A percentile compares a stretch with the other conserved stretches of the same genome.
Evolutionary conservation across 257 asterid genomes (phyloP).

Genomic region (Solanum appendiculatum): DNA sequence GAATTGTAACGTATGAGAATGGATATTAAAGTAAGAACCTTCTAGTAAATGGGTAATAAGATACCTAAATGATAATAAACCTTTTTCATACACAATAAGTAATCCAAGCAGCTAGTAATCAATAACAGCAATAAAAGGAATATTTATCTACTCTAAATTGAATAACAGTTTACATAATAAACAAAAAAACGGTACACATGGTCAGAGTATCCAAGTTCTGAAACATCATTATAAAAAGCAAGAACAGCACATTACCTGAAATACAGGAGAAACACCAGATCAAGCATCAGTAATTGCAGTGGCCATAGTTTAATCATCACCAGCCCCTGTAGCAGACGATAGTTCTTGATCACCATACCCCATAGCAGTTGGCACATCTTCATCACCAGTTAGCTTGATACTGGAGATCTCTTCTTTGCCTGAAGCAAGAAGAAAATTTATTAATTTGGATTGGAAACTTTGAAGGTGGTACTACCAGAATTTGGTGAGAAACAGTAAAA

Average conservation of each 20-base stretch:
- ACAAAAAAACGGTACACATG: neutral
- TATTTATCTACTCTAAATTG: neutral
- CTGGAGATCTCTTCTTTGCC: neutral
- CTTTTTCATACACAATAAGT: neutral
- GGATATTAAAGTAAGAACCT: neutral
- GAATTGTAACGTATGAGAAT: neutral
- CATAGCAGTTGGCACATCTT: neutral
- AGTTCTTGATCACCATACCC: neutral
- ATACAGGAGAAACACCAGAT: neutral
- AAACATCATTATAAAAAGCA: neutral
- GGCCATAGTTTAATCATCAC: neutral
- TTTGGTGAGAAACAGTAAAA: neutral
- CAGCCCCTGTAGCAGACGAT: neutral
- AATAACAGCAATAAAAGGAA: neutral
- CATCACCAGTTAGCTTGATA: neutral
- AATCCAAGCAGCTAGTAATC: neutral
- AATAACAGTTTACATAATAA: neutral
- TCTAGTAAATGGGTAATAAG: neutral
- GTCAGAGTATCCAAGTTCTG: neutral
- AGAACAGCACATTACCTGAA: neutral
- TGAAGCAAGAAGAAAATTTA: neutral
- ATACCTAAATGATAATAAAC: neutral
- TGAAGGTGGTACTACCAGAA: neutral
- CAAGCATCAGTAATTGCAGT: neutral
- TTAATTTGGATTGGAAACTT: neutral